Conservation (phyloP, 192 early-diverging fungal genomes). For the Phycomyces blakesleeanus region DNA sequence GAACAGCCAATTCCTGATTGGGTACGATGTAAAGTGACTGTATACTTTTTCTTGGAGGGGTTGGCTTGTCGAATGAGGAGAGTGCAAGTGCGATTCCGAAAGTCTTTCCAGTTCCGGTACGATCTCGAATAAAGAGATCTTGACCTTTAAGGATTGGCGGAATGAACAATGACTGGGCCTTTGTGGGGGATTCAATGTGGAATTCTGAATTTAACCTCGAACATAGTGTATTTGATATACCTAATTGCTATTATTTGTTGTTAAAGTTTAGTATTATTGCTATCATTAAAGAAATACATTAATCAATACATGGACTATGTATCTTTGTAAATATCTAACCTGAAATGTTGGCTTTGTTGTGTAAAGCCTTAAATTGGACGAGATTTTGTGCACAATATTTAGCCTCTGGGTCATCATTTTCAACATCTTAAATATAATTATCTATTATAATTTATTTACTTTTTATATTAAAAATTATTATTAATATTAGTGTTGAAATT, state of each 20-base stretch:
- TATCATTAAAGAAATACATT: too few species aligned
- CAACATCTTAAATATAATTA: too few species aligned
- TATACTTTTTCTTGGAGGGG: neutral
- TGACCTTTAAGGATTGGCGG: constrained; percentile 37
- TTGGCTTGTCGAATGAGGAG: constrained; percentile 15
- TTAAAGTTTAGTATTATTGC: too few species aligned
- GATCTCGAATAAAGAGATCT: constrained; percentile 49
- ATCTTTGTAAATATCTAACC: too few species aligned
- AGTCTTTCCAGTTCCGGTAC: constrained; percentile 54
- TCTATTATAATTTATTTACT: too few species aligned
- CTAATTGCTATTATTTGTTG: constrained; percentile 11
- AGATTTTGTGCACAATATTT: too few species aligned
- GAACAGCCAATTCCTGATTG: constrained; percentile 51
- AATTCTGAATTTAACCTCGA: constrained; percentile 22
- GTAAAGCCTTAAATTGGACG: too few species aligned
- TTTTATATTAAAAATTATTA: too few species aligned
- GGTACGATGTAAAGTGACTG: constrained; percentile 40
- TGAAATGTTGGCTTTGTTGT: too few species aligned
- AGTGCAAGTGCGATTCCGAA: constrained; percentile 48
- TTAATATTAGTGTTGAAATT: too few species aligned
- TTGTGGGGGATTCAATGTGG: constrained; percentile 38
- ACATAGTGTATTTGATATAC: constrained; percentile 17
- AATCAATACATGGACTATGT: too few species aligned
- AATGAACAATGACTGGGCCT: constrained; percentile 39
- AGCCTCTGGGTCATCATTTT: too few species aligned